A percentile compares a stretch with the other conserved stretches of the same genome.
phyloP scores from a whole-genome alignment of 371 early-diverging fungal species.

The Coemansia sp. region DNA sequence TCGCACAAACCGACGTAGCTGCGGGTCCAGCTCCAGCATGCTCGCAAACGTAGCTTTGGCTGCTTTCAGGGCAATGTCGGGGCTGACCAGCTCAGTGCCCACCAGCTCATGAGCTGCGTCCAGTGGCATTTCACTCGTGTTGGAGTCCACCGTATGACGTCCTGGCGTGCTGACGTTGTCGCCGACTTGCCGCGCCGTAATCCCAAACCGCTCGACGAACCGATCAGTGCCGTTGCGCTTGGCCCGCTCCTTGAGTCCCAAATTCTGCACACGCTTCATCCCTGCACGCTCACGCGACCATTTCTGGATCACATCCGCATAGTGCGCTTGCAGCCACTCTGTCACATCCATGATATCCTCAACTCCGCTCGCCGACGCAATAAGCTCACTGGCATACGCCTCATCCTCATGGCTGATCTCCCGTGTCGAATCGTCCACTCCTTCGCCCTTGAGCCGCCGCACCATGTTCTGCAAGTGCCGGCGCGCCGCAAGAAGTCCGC shows the following conservation, averaged over 20 bases:
- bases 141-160: conserved; percentile 60
- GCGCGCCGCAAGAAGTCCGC: conserved; percentile 56
- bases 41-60: conserved; percentile 71
- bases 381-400: conserved; percentile 22
- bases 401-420: conserved; percentile 16
- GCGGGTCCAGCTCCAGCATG: conserved; percentile 80
- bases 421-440: neutral
- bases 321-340: conserved; percentile 73
- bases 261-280: conserved; percentile 52
- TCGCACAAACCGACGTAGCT: conserved; percentile 78
- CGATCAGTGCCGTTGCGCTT: conserved; percentile 56
- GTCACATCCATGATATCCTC: conserved; percentile 77
- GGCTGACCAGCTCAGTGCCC: conserved; percentile 56
- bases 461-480: conserved; percentile 23
- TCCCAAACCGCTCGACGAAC: conserved; percentile 60
- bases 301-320: conserved; percentile 57
- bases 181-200: conserved; percentile 67
- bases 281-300: conserved; percentile 56
- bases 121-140: conserved; percentile 17
- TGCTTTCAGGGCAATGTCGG: conserved; percentile 62
- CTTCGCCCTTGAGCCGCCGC: conserved; percentile 27
- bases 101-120: conserved; percentile 65
- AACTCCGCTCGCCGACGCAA: conserved; percentile 46
- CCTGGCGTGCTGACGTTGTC: conserved; percentile 60
- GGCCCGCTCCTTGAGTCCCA: conserved; percentile 59